A percentile compares a stretch with the other conserved stretches of the same genome.
Conservation (phyloP, 2,329 filamentous ascomycete species). For the Calycina herbarum region DNA sequence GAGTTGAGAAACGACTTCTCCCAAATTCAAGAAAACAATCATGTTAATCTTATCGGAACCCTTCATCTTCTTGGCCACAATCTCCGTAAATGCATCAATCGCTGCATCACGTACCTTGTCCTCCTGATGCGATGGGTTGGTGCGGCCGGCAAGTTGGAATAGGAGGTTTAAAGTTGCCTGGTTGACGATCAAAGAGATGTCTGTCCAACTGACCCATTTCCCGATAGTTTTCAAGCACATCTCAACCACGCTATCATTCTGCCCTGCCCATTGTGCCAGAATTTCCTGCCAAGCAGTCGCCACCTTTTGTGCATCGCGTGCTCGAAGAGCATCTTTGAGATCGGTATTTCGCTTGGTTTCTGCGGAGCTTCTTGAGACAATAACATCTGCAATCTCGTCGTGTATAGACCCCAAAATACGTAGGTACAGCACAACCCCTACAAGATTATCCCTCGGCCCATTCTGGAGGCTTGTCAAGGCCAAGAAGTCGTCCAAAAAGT, state of each 20-base stretch:
- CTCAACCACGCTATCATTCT: constrained; percentile 74
- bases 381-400: constrained; percentile 93
- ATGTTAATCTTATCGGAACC: constrained; percentile 89
- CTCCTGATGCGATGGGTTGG: constrained; percentile 58
- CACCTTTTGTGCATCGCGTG: constrained; percentile 85
- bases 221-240: constrained; percentile 89
- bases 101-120: constrained; percentile 87
- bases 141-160: constrained; percentile 82
- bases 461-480: constrained; percentile 66
- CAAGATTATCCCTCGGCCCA: constrained; percentile 65
- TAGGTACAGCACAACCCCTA: constrained; percentile 82
- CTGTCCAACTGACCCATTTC: constrained; percentile 98
- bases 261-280: constrained; percentile 66
- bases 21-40: constrained; percentile 86
- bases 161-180: constrained; percentile 81
- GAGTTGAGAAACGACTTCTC: constrained; percentile 81
- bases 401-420: constrained; percentile 87
- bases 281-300: constrained; percentile 90
- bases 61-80: constrained; percentile 98
- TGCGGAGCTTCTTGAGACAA: constrained; percentile 73
- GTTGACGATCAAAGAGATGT: constrained; percentile 91
- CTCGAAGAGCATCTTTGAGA: constrained; percentile 86
- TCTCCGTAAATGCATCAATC: constrained; percentile 93
- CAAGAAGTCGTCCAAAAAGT: constrained; percentile 88
- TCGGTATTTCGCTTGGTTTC: constrained; percentile 85